Percentiles rank a stretch among this genome's conserved stretches.
Evolutionary conservation across 192 early-diverging fungal species (phyloP).

Genomic region (Coemansia javaensis): DNA sequence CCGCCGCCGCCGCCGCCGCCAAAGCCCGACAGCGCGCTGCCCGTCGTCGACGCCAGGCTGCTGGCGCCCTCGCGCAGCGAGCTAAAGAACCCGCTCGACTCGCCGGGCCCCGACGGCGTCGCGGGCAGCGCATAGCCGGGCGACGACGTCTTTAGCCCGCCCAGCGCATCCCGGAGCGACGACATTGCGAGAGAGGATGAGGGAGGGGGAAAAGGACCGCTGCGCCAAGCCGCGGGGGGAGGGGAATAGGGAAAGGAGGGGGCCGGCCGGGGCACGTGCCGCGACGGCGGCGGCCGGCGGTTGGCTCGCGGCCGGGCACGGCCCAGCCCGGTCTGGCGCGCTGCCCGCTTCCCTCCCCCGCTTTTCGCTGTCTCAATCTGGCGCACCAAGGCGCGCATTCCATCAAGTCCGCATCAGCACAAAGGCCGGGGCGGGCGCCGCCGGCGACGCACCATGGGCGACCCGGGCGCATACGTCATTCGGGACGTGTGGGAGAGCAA

Average conservation of each 20-base stretch:
- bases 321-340: too few species aligned
- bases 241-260: too few species aligned
- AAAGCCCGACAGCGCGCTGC: slow-evolving; percentile 28
- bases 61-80: slow-evolving; percentile 43
- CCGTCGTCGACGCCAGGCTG: slow-evolving; percentile 32
- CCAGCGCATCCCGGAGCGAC: slow-evolving; percentile 43
- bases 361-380: too few species aligned
- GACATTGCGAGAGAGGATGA: slow-evolving; percentile 14
- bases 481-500: slow-evolving; percentile 92
- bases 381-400: too few species aligned
- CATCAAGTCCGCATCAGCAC: too few species aligned
- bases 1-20: slow-evolving; percentile 14
- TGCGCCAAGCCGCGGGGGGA: too few species aligned
- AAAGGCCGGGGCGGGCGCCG: too few species aligned
- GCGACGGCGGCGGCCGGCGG: too few species aligned
- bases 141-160: slow-evolving; percentile 49
- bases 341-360: too few species aligned
- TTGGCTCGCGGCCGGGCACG: too few species aligned
- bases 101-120: slow-evolving; percentile 10
- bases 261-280: too few species aligned
- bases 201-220: background rate
- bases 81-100: slow-evolving; percentile 29
- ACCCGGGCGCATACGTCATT: slow-evolving; percentile 48
- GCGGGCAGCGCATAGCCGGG: slow-evolving; percentile 27
- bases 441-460: background rate